These are phyloP conservation scores for Helichrysum umbraculigerum DNA, from an alignment of 129 eudicot genomes.

Conservation along the genomic window DNA sequence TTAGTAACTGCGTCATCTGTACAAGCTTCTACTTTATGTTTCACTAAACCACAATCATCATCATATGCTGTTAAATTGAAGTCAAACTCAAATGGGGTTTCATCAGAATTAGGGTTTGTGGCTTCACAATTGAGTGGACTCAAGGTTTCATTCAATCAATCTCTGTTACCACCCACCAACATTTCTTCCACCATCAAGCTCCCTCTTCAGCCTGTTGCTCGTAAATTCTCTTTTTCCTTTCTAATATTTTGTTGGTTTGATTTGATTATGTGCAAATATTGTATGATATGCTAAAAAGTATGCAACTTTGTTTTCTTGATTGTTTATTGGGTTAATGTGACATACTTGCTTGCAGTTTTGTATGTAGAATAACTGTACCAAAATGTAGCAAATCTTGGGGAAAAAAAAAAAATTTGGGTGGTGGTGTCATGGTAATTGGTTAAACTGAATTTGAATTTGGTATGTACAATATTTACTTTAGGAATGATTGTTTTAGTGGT, in stretches of 20 bases:
- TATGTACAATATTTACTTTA: no score
- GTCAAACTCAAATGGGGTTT: constrained; percentile 6
- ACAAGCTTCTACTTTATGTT: constrained; percentile 25
- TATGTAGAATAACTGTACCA: no score
- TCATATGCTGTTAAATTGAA: constrained; percentile 29
- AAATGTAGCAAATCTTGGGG: not conserved
- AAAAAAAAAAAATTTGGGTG: no score
- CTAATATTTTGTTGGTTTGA: not conserved
- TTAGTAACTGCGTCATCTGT: constrained; percentile 34
- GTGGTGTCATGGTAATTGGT: no score
- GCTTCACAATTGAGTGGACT: constrained; percentile 75
- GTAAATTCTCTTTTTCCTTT: constrained; percentile 42
- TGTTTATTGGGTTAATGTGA: not conserved
- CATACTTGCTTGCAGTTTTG: no score
- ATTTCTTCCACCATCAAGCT: constrained; percentile 52
- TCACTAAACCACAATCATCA: constrained; percentile 29
- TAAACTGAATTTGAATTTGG: no score
- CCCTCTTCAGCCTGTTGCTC: constrained; percentile 72
- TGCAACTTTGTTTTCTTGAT: not conserved
- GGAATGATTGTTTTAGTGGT: no score
- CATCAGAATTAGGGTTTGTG: constrained; percentile 59
- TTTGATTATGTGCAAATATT: constrained; percentile 10
- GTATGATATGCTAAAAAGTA: not conserved
- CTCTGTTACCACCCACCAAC: constrained; percentile 24
- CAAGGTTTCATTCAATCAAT: constrained; percentile 42